A percentile compares a stretch with the other conserved stretches of the same genome.
These are phyloP conservation scores for Pyrrhoderma lamaoense DNA, from an alignment of 1,284 basidiomycete genomes.

Conservation along the genomic window DNA sequence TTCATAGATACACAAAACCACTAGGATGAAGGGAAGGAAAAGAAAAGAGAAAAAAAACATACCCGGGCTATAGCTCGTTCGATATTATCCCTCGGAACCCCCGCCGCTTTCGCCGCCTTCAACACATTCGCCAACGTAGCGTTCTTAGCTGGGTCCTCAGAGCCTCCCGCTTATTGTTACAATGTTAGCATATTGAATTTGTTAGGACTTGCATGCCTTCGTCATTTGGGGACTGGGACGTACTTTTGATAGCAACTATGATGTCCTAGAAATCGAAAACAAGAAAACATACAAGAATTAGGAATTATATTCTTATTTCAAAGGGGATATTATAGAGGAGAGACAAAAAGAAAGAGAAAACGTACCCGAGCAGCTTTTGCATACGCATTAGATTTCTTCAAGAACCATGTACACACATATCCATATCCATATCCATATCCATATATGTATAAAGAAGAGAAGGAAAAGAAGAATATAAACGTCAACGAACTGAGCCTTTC, in stretches of 20 bases:
- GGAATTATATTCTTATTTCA: too few relatives aligned
- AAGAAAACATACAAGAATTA: background rate
- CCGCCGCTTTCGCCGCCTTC: constrained; percentile 53
- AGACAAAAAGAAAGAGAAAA: constrained; percentile 1
- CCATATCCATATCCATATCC: too few relatives aligned
- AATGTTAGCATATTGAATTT: too few relatives aligned
- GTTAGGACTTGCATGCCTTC: too few relatives aligned
- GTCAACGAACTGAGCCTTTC: too few relatives aligned
- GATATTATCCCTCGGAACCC: constrained; percentile 74
- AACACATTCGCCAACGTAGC: constrained; percentile 52
- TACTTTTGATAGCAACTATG: constrained; percentile 57
- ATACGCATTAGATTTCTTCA: constrained; percentile 56
- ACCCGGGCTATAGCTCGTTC: constrained; percentile 66
- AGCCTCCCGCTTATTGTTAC: constrained; percentile 48
- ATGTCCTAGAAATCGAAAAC: constrained; percentile 56
- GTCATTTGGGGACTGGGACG: too few relatives aligned
- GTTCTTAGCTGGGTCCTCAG: constrained; percentile 60
- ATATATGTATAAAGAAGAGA: too few relatives aligned
- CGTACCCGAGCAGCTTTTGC: constrained; percentile 54
- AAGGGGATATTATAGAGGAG: too few relatives aligned
- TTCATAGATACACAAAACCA: too few relatives aligned
- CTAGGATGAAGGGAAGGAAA: constrained; percentile 6
- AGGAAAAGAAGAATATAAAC: too few relatives aligned
- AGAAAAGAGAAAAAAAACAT: constrained; percentile 16
- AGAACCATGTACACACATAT: too few relatives aligned